These are phyloP conservation scores for Phoma sp. DNA, from an alignment of 2,329 filamentous ascomycete genomes.

Conservation along the genomic window DNA sequence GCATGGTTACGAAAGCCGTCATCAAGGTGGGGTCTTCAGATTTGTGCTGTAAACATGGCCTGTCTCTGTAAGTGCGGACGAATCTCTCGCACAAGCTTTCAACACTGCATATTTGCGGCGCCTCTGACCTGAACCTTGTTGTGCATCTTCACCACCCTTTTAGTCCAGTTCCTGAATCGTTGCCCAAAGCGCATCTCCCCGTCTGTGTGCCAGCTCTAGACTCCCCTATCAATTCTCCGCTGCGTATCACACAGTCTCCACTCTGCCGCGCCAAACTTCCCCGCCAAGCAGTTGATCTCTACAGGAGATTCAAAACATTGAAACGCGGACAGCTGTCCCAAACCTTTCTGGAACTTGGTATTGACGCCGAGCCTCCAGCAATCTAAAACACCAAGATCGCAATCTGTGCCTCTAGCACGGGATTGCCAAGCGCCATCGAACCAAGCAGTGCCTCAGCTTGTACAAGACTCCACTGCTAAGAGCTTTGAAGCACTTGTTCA, in stretches of 20 bases:
- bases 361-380: not conserved
- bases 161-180: conserved; percentile 10
- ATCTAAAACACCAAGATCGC: conserved; percentile 28
- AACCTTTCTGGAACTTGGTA: conserved; percentile 29
- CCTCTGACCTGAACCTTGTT: conserved; percentile 19
- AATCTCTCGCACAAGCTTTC: conserved; percentile 20
- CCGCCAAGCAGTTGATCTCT: conserved; percentile 29
- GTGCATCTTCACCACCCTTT: conserved; percentile 14
- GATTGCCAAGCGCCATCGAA: conserved; percentile 33
- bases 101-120: conserved; percentile 20
- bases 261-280: conserved; percentile 38
- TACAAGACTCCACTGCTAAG: conserved; percentile 26
- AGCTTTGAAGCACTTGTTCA: conserved; percentile 29
- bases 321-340: conserved; percentile 30
- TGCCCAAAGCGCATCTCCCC: conserved; percentile 14
- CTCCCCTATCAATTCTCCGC: conserved; percentile 16
- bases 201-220: conserved; percentile 15
- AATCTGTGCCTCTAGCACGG: conserved; percentile 19
- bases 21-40: conserved; percentile 24
- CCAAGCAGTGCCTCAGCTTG: conserved; percentile 25
- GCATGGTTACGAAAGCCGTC: conserved; percentile 21
- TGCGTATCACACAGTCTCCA: conserved; percentile 32
- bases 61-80: conserved; percentile 19
- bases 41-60: conserved; percentile 25
- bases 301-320: conserved; percentile 33